Base-by-base conservation (phyloP, 441 rosid species). In the Gossypium laxum region DNA sequence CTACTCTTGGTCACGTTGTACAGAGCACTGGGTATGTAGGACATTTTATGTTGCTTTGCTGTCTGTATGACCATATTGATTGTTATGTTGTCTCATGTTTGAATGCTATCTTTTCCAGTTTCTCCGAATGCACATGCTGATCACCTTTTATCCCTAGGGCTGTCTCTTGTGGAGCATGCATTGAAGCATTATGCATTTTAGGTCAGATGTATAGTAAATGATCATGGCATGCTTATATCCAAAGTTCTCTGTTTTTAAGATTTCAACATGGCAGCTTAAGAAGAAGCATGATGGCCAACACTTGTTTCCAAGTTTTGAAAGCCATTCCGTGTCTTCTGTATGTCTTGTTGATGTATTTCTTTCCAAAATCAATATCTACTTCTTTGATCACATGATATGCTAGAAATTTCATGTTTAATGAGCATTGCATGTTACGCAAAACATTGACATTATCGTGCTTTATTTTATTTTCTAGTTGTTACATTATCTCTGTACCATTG, bases 1-100 rank as follows among this genome's bases (percentile, higher is more conserved):
- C 97, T 82, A 96, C 99, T 69, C 96, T 96, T 78, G 99, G 99
- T 73, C 98, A 93, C 80, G 97, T 96, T 80, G 97, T 90, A 61
- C 98, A 90, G 78, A 96, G 97, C 84, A 96, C 99, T 73, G 99
- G 99, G 99, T 93, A 38, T 38, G 45, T 38, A 54, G 48, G 70
- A 71, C 56, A 66, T 74, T 64, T 79, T 70, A 65, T 60, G 48
- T 52, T 66, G 74, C 34, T 58, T 58, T 34, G 45, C 24, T 41
- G 10, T 65, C 34, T n/a, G 32, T 30, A 22, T 15, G 52, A 63
- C 26, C 17, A 17, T 62, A 32, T 8, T 62, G 67, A 18, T 38
- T 62, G 51, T 38, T 62, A 30, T 14, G 5, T 18, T 38, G 41
- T 62, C 45, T 60, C 22, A 28, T 21, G 24, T 60, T 30, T 8